phyloP scores from a whole-genome alignment of 108 stramenopile species.

The Parmales sp. region DNA sequence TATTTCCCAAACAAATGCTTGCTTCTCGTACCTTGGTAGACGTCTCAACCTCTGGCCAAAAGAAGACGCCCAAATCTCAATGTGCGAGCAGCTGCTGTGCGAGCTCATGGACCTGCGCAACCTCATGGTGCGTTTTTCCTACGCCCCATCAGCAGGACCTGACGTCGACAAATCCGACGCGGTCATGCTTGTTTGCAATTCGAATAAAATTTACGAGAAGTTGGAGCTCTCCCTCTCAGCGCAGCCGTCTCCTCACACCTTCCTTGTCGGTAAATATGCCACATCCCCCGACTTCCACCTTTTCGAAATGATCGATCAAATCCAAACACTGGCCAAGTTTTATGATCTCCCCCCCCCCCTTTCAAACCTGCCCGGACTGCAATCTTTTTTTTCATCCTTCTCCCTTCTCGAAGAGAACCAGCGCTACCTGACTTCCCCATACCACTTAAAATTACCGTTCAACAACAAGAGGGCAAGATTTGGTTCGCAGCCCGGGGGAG shows the following conservation, averaged over 20 bases:
- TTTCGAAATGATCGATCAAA: conserved; percentile 34
- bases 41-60: conserved; percentile 16
- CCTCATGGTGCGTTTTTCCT: conserved; percentile 23
- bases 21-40: conserved; percentile 29
- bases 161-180: neutral
- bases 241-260: neutral
- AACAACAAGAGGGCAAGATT: conserved; percentile 26
- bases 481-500: conserved; percentile 14
- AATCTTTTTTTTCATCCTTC: neutral
- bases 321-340: conserved; percentile 4
- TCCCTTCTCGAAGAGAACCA: neutral
- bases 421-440: conserved; percentile 8
- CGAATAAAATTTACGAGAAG: neutral
- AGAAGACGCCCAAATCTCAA: neutral
- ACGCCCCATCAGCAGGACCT: too few relatives aligned
- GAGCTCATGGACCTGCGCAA: conserved; percentile 31
- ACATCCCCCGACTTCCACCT: conserved; percentile 37
- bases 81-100: conserved; percentile 27
- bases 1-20: conserved; percentile 34
- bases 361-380: neutral
- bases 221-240: conserved; percentile 17
- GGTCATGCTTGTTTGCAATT: neutral
- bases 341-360: neutral
- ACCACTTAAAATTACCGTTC: conserved; percentile 19
- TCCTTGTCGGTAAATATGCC: conserved; percentile 15